Evolutionary conservation across 306 rosid species (phyloP), one percentile per base, ranked within the genome.

Genomic region (Quillaja saponaria): DNA sequence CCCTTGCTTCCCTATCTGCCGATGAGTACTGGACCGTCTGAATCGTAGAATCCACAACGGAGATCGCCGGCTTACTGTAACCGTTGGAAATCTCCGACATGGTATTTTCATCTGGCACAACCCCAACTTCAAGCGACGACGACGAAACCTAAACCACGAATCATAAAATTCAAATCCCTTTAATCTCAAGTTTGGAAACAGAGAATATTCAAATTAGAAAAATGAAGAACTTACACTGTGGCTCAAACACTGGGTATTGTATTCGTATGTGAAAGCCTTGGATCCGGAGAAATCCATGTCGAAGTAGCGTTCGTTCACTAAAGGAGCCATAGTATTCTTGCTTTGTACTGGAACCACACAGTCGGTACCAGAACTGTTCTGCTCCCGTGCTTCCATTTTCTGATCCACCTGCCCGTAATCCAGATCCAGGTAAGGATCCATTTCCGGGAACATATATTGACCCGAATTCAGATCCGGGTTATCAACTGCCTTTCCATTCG

Each of bases 1-100:
- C 99, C 72, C 90, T 82, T 11, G 96, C 96, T 62, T 84, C 96
- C 34, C 99, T 71, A 56, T 89, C 99, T 9, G 90, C 96, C 40
- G 90, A 69, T 17, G 95, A 81, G 4, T 81, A 61, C 79, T 65
- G 94, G 37, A 83, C 77, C 67, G 82, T 25, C 55, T 44, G 81
- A 2, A 41, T 68, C 10, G 67, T 61, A 19, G 68, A 45, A 25
- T 69, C 77, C 8, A 55, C 55, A 33, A 47, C 28, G 18, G 66
- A 10, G 63, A 65, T 3, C 15, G 34, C 33, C 20, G 78, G 65
- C 60, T 74, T 85, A 13, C 58, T 16, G 75, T 68, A 78, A 5
- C 75, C 49, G 77, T 83, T 76, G 6, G 92, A 83, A 11, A 80
- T 67, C 21, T 89, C 88, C 56, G 85, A 66, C 69, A 68, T 63